Percentiles rank a stretch among this genome's conserved stretches.
Evolutionary conservation across 345 rosid species (phyloP).

Genomic region (Pugionium cornutum): DNA sequence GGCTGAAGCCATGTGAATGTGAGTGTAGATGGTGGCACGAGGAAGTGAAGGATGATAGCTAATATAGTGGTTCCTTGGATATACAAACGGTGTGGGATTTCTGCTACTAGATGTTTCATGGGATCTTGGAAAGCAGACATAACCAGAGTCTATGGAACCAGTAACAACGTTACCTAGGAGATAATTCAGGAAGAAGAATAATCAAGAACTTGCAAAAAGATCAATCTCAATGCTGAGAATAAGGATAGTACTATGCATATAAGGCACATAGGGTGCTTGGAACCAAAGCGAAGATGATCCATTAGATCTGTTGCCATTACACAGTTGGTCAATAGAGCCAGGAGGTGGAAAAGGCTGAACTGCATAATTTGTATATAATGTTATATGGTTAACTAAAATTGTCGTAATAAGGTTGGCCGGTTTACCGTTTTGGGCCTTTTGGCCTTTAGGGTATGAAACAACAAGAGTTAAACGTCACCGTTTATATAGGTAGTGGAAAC

Average conservation of each 20-base stretch:
- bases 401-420: neutral
- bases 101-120: slow-evolving; percentile 51
- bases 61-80: slow-evolving; percentile 44
- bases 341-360: slow-evolving; percentile 57
- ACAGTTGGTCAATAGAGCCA: slow-evolving; percentile 50
- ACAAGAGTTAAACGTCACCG: neutral
- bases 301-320: slow-evolving; percentile 44
- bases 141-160: slow-evolving; percentile 52
- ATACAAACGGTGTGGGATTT: slow-evolving; percentile 45
- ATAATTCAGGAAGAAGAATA: slow-evolving; percentile 24
- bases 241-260: slow-evolving; percentile 57
- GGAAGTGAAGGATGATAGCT: slow-evolving; percentile 49
- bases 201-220: slow-evolving; percentile 9
- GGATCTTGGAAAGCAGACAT: slow-evolving; percentile 45
- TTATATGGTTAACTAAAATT: neutral
- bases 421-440: too few relatives aligned
- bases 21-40: slow-evolving; percentile 51
- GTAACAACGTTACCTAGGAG: slow-evolving; percentile 44
- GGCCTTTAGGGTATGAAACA: too few relatives aligned
- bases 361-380: slow-evolving; percentile 37
- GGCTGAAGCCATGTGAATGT: slow-evolving; percentile 43
- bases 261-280: slow-evolving; percentile 54
- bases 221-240: slow-evolving; percentile 21
- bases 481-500: slow-evolving; percentile 13
- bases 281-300: slow-evolving; percentile 62